These are phyloP conservation scores for Fusarium sp. DNA, from an alignment of 2,329 filamentous ascomycete species.

Conservation along the genomic window DNA sequence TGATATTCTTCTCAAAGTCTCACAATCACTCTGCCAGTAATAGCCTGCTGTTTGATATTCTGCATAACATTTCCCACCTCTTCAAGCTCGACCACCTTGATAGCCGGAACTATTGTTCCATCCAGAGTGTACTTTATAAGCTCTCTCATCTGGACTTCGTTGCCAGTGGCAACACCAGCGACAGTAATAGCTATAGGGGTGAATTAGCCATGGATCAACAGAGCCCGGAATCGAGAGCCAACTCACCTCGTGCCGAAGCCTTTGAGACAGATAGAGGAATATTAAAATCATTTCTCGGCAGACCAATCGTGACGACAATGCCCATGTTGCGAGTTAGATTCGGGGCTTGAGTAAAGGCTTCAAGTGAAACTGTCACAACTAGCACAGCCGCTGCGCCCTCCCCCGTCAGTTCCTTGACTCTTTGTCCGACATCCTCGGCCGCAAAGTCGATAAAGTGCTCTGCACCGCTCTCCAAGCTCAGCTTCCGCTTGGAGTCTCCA, in stretches of 20 bases:
- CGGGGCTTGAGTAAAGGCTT: slow-evolving; percentile 42
- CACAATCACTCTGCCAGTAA: slow-evolving; percentile 35
- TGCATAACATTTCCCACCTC: slow-evolving; percentile 15
- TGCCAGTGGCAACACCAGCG: slow-evolving; percentile 30
- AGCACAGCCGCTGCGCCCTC: slow-evolving; percentile 46
- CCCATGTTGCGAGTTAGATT: slow-evolving; percentile 44
- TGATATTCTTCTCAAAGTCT: slow-evolving; percentile 8
- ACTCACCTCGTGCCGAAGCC: slow-evolving; percentile 39
- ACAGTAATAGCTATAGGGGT: slow-evolving; percentile 25
- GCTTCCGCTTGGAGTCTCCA: slow-evolving; percentile 33
- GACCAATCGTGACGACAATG: slow-evolving; percentile 40
- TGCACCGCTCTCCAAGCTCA: slow-evolving; percentile 42
- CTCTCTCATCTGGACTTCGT: slow-evolving; percentile 33
- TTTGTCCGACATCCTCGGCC: slow-evolving; percentile 31
- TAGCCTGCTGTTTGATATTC: slow-evolving; percentile 8
- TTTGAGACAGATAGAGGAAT: slow-evolving; percentile 42
- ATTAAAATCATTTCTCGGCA: slow-evolving; percentile 45
- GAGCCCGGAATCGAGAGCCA: rapidly evolving
- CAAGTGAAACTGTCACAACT: slow-evolving; percentile 44
- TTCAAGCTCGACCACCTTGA: slow-evolving; percentile 20
- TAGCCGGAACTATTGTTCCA: slow-evolving; percentile 12
- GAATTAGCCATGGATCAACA: neutral
- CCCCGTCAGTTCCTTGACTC: slow-evolving; percentile 38
- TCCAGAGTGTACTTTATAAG: slow-evolving; percentile 15
- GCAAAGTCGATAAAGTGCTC: slow-evolving; percentile 46